A percentile compares a stretch with the other conserved stretches of the same genome.
Evolutionary conservation across 257 asterid species (phyloP).

Genomic region (Solanum etuberosum): DNA sequence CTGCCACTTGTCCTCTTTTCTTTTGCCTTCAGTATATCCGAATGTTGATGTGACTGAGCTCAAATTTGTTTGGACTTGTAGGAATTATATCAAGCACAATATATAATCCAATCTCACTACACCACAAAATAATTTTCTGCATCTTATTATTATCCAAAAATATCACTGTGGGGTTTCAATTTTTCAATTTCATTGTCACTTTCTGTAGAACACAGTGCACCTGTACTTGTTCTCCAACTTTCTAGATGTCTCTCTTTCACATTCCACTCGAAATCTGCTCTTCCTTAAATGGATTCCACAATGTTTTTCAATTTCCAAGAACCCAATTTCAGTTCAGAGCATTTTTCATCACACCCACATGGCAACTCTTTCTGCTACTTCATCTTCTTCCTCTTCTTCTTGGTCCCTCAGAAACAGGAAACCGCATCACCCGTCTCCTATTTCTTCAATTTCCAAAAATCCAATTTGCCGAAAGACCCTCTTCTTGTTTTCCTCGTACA

Average conservation of each 20-base stretch:
- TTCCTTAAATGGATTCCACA: neutral
- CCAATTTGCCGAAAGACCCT: slow-evolving; percentile 12
- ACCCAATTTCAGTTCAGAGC: neutral
- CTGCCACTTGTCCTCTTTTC: neutral
- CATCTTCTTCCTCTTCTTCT: slow-evolving; percentile 24
- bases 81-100: neutral
- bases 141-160: neutral
- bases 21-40: neutral
- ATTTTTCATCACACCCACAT: slow-evolving; percentile 7
- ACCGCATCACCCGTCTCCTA: neutral
- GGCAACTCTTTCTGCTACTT: slow-evolving; percentile 41
- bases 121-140: slow-evolving; percentile 3
- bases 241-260: slow-evolving; percentile 32
- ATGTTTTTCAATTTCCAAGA: neutral
- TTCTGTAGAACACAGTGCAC: slow-evolving; percentile 9
- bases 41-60: neutral
- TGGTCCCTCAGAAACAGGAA: slow-evolving; percentile 4
- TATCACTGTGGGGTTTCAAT: slow-evolving; percentile 11
- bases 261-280: slow-evolving; percentile 6
- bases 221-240: slow-evolving; percentile 44
- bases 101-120: neutral
- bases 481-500: slow-evolving; percentile 2
- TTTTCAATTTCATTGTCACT: slow-evolving; percentile 5
- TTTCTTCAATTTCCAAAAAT: slow-evolving; percentile 10
- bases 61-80: neutral